These are phyloP conservation scores for Neospora caninum DNA, from an alignment of 169 alveolate genomes.

Conservation along the genomic window DNA sequence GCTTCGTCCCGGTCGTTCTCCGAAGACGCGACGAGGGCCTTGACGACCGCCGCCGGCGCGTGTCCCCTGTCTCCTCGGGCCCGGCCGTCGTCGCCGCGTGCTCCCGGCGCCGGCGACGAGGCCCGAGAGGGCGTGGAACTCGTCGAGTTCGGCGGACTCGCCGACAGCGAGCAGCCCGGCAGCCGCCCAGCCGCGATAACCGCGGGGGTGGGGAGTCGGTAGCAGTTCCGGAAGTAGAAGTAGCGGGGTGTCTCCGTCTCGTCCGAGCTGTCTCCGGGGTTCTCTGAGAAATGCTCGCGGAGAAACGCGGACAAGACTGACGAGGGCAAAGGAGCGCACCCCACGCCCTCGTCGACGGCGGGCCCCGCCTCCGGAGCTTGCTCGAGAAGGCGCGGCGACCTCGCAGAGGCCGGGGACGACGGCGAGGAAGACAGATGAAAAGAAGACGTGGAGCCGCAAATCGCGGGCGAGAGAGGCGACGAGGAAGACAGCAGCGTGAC, in stretches of 20 bases:
- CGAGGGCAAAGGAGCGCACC: neutral
- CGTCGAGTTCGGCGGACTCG: constrained; percentile 6
- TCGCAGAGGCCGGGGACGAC: neutral
- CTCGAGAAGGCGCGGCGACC: neutral
- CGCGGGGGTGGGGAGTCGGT: neutral
- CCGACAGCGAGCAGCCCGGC: neutral
- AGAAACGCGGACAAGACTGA: neutral
- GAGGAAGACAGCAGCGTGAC: constrained; percentile 22
- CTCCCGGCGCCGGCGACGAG: neutral
- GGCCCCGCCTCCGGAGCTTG: neutral
- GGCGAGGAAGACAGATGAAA: neutral
- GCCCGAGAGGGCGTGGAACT: constrained; percentile 9
- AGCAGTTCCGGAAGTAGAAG: neutral
- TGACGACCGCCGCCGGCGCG: too few relatives aligned
- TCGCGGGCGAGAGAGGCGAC: neutral
- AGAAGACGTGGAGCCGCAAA: neutral
- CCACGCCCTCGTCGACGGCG: neutral
- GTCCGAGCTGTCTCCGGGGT: neutral
- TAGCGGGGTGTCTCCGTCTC: constrained; percentile 2
- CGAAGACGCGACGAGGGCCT: too few relatives aligned
- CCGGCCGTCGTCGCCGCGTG: neutral
- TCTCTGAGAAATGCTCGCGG: neutral
- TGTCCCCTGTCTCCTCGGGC: neutral
- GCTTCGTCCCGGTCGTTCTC: neutral
- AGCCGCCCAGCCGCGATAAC: neutral